Conservation (phyloP, 805 yeast species). For the Debaryomyces tyrocola region DNA sequence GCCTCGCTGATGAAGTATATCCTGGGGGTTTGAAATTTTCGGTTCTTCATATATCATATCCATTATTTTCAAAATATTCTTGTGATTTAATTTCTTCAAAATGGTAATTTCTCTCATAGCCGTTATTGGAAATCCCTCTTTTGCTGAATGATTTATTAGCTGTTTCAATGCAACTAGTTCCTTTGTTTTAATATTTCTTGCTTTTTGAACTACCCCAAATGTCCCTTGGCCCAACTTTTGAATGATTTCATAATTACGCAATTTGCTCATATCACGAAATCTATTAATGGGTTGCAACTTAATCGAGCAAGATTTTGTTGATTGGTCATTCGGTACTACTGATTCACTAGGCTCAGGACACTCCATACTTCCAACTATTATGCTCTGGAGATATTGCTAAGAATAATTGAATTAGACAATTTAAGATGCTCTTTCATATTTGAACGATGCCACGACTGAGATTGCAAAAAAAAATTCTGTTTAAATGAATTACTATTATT, state of each 20-base stretch:
- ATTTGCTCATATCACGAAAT: conserved; percentile 32
- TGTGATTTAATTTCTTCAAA: conserved; percentile 66
- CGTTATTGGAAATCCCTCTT: conserved; percentile 88
- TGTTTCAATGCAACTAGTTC: conserved; percentile 83
- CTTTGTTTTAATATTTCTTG: conserved; percentile 52
- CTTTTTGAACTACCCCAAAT: conserved; percentile 79
- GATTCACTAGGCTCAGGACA: not conserved
- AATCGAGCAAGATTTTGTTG: not conserved
- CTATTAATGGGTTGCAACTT: conserved; percentile 17
- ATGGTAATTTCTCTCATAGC: conserved; percentile 91
- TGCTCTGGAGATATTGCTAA: not conserved
- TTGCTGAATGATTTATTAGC: conserved; percentile 72
- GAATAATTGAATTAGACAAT: not conserved
- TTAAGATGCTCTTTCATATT: not conserved
- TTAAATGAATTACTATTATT: no score
- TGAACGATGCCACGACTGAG: not conserved
- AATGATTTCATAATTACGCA: conserved; percentile 32
- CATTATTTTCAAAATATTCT: conserved; percentile 70
- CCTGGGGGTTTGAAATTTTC: conserved; percentile 31
- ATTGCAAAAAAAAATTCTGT: not conserved
- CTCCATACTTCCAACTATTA: not conserved
- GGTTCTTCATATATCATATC: conserved; percentile 65
- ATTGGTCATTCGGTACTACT: not conserved
- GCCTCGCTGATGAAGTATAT: conserved; percentile 37
- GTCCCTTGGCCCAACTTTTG: conserved; percentile 46